Base-by-base conservation (phyloP, 2,329 filamentous ascomycete genomes). In the Chaetomiaceae sp. region DNA sequence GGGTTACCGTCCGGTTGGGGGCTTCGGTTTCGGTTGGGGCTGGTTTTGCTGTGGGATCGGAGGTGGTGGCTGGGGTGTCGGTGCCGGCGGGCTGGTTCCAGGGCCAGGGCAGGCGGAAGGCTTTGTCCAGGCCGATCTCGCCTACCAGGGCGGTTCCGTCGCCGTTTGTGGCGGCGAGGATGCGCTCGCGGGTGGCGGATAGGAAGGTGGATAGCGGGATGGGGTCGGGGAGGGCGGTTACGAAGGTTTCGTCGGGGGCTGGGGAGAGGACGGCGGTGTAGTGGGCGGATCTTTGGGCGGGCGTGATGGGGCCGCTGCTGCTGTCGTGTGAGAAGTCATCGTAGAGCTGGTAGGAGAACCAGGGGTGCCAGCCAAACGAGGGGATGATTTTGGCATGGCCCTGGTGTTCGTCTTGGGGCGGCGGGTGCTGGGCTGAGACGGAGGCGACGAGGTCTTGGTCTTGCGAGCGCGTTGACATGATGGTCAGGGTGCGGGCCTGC, bases 301-400 rank as follows among this genome's bases (percentile, higher is more conserved):
- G 51, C 63, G 50, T 56, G 65, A 16, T 2, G 2, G 62, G 58
- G 48, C 66, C 64, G 52, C 70, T 75, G 0, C 70, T 41, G 62
- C 60, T 25, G 63, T 63, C 63, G 6, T 27, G 25, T 2, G 25
- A 10, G 17, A 48, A 46, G 8, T 88, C 82, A 61, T 84, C 78
- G 62, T 83, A 89, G 60, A 93, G 76, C 57, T 88, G 83, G 65
- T 92, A 75, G 1, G 87, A 86, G 66, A 91, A 92, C 88, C 88
- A 93, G 1, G 88, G 88, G 64, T 93, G 88, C 86, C 87, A 91
- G 17, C 88, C 88, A 68, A 91, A 92, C n/a, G 83, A 82, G 0
- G 88, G 86, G 3, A 92, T 61, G 45, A 75, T 57, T 16, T 61
- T 65, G 16, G 25, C 6, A 10, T 6, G 10, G 10, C n/a, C n/a